Conservation (phyloP, 331 rosid genomes). For the Quercus lobata region DNA sequence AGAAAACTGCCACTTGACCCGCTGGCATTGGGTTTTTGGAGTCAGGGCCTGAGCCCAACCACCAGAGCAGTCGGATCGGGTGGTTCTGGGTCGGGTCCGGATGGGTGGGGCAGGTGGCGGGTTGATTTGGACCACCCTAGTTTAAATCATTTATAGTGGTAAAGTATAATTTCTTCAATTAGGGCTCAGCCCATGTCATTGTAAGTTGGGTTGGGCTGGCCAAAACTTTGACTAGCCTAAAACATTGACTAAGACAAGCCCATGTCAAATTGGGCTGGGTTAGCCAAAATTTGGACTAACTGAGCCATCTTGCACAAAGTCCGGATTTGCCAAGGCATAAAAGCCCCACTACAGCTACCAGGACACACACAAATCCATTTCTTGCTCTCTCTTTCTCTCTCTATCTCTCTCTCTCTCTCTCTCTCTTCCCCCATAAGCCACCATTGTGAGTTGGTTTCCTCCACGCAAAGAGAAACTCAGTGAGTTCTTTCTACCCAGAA, state of each 20-base stretch:
- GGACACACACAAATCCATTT: background rate
- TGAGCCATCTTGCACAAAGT: background rate
- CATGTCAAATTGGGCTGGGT: background rate
- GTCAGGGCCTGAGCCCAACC: rapidly evolving
- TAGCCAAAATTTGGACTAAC: background rate
- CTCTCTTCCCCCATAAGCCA: conserved; percentile 11
- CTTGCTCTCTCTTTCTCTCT: background rate
- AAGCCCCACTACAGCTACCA: background rate
- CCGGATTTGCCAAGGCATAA: background rate
- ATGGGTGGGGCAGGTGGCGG: rapidly evolving
- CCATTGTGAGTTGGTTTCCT: conserved; percentile 31
- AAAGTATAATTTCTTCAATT: too few species aligned
- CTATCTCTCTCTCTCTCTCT: background rate
- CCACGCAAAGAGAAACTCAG: conserved; percentile 37
- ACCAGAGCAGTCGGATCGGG: too few species aligned
- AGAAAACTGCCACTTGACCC: rapidly evolving
- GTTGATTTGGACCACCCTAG: too few species aligned
- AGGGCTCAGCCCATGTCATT: too few species aligned
- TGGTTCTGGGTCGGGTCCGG: too few species aligned
- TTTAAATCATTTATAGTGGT: too few species aligned
- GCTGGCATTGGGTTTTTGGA: too few species aligned
- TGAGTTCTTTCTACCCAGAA: conserved; percentile 18
- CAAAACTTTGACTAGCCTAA: background rate
- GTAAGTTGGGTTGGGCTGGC: too few species aligned
- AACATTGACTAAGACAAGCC: background rate